Percentiles rank a stretch among this genome's conserved stretches.
phyloP scores from a whole-genome alignment of 2,329 filamentous ascomycete species.

The Curvularia eragrostidis region DNA sequence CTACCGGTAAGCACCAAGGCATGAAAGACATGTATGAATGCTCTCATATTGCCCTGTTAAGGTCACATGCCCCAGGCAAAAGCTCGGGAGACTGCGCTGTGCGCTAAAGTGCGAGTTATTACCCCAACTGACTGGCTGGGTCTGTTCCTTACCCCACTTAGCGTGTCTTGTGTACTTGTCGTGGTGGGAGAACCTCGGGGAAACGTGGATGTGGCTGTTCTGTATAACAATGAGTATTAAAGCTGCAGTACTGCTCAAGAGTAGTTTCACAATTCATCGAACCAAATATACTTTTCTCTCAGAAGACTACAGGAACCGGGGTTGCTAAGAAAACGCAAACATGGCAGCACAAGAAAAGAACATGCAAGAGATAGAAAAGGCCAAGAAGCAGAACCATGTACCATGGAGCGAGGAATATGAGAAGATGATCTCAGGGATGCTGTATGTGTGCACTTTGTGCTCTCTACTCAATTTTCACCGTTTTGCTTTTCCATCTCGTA shows the following conservation, averaged over 20 bases:
- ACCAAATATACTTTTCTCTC: neutral
- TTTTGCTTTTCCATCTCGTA: neutral
- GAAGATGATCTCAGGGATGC: slow-evolving; percentile 69
- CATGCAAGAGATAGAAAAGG: slow-evolving; percentile 52
- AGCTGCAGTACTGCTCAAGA: neutral
- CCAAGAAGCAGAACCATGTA: slow-evolving; percentile 58
- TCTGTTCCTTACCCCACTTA: slow-evolving; percentile 23
- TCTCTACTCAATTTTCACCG: neutral
- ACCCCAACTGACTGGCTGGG: slow-evolving; percentile 16
- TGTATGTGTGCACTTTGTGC: slow-evolving; percentile 51
- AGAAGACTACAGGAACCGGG: neutral
- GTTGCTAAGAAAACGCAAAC: neutral
- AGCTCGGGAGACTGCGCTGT: neutral
- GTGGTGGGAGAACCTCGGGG: slow-evolving; percentile 3
- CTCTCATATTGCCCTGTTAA: neutral
- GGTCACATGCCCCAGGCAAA: neutral
- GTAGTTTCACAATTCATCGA: neutral
- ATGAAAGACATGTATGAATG: neutral
- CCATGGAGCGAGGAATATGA: slow-evolving; percentile 68
- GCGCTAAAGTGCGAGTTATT: slow-evolving; percentile 35
- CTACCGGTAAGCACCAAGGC: neutral
- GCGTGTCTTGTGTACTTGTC: slow-evolving; percentile 10
- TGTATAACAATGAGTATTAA: slow-evolving; percentile 1
- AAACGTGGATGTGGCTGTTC: neutral
- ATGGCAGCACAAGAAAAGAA: slow-evolving; percentile 55